Base-by-base conservation (phyloP, 805 yeast species). In the Kazachstania africana region DNA sequence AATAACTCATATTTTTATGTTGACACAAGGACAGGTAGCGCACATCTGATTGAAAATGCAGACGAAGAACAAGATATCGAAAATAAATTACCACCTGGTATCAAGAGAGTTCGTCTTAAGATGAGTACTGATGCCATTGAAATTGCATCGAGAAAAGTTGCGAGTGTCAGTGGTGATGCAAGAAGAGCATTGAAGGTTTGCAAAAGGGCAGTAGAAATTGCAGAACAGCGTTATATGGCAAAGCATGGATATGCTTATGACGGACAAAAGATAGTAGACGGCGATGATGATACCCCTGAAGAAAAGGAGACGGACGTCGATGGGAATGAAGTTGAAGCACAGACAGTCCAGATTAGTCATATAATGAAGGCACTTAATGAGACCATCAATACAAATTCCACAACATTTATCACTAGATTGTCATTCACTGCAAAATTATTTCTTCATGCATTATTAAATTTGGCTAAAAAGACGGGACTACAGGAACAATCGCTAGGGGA, bases 131-230 rank as follows among this genome's bases (percentile, higher is more conserved):
- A 81, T 48, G 95, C 98, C 0, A 72, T 87, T 40, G 88, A 79
- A 36, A 85, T 80, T 62, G 95, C 95, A 0, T 74, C 95, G 2
- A 69, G 96, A 56, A 87, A 85, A 53, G 93, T 91, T 27, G 95
- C 97, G 4, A 75, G 91, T 57, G 96, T 91, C 3, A 81, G 93
- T 51, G 98, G 99, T 36, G 99, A 91, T 62, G 98, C 96, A 1
- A 66, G 99, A 47, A 64, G 97, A 36, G 96, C 95, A 0, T 62
- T 91, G 34, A 79, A 79, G 35, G 80, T 91, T 16, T 80, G 95
- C 48, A 68, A 87, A 24, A 62, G 96, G 35, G 95, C 96, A 0
- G 78, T 87, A 6, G 95, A 84, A 48, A 64, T 87, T 19, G 94
- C 95, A 0, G 93, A 83, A 47, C 47, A 57, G 21, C 80, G 76